These are phyloP conservation scores for Vitis rotundifolia DNA, from an alignment of 164 flowering plant genomes.

Conservation along the genomic window DNA sequence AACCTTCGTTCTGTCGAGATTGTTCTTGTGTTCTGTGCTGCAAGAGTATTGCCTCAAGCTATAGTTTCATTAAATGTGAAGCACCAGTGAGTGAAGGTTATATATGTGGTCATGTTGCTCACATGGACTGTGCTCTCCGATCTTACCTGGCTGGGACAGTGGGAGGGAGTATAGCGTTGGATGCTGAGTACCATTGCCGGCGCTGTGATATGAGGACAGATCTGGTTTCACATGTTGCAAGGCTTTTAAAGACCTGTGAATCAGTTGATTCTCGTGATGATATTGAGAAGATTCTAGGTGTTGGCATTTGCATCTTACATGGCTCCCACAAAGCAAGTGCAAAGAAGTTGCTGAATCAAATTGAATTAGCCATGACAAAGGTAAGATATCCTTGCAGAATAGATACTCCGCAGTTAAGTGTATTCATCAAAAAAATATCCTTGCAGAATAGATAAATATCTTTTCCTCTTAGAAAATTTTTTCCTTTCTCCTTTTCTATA, in stretches of 20 bases:
- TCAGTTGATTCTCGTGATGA: conserved; percentile 49
- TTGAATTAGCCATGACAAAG: conserved; percentile 45
- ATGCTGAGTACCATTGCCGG: conserved; percentile 83
- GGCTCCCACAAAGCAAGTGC: conserved; percentile 53
- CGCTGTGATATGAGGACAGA: conserved; percentile 83
- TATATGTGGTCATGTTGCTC: conserved; percentile 82
- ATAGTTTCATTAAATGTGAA: conserved; percentile 74
- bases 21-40: conserved; percentile 85
- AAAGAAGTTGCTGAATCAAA: conserved; percentile 33
- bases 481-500: conserved; percentile 12
- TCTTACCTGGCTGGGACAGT: conserved; percentile 87
- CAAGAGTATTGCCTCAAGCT: conserved; percentile 36
- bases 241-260: conserved; percentile 47
- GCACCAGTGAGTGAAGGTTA: conserved; percentile 38
- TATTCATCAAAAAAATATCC: no score
- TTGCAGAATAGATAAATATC: not conserved
- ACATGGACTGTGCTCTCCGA: conserved; percentile 75
- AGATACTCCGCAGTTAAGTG: not conserved
- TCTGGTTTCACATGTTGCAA: conserved; percentile 57
- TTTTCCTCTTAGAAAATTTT: conserved; percentile 7
- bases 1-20: conserved; percentile 56
- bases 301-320: conserved; percentile 59
- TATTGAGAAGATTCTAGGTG: conserved; percentile 52
- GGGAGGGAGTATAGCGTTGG: conserved; percentile 77
- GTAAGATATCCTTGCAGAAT: conserved; percentile 28